Evolutionary conservation across 352 stramenopile genomes (phyloP), one percentile per base, ranked within the genome.

Genomic region (Sclerospora graminicola): DNA sequence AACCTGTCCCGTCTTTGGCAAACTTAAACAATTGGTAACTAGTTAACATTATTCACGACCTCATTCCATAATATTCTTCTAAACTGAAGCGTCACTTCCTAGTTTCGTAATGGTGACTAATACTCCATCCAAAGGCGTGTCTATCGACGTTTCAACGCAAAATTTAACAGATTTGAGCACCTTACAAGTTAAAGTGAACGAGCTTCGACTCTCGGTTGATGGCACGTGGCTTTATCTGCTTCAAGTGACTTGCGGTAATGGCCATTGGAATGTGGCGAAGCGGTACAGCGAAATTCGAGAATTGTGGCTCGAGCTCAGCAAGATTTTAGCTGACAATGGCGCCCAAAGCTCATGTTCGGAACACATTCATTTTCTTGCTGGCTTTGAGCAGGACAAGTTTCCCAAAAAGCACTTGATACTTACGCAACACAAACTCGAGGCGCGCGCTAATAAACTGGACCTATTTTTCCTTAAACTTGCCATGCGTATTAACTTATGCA

Each of bases 211-310:
- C 7, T 62, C 69, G 7, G 48, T 59, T 15, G 67, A 87, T 20
- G 66, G 69, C 33, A 77, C 61, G 40, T 87, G 75, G 75, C 62
- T 77, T 14, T 87, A 83, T 45, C 59, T 75, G 45, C 62, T 87
- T 28, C 51, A 83, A 15, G 58, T 87, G 26, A 49, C 54, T n/a
- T 82, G 65, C 45, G 59, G 48, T 19, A 42, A 39, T n/a, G 45
- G 56, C 30, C 51, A 54, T 31, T 87, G 75, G 75, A 54, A 69
- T 11, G 49, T 83, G 35, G 29, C 43, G 34, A 77, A 75, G 50
- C 71, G 75, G 21, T 87, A 87, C 60, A 70, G 71, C 51, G 71
- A 84, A 50, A 84, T 87, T 49, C 75, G 75, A 51, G 71, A 63
- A 40, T 73, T 87, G 51, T 87, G 67, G 66, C 47, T 66, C 5